Evolutionary conservation across 2,329 filamentous ascomycete species (phyloP), one percentile per base, ranked within the genome.

Genomic region (Fusarium acutatum): DNA sequence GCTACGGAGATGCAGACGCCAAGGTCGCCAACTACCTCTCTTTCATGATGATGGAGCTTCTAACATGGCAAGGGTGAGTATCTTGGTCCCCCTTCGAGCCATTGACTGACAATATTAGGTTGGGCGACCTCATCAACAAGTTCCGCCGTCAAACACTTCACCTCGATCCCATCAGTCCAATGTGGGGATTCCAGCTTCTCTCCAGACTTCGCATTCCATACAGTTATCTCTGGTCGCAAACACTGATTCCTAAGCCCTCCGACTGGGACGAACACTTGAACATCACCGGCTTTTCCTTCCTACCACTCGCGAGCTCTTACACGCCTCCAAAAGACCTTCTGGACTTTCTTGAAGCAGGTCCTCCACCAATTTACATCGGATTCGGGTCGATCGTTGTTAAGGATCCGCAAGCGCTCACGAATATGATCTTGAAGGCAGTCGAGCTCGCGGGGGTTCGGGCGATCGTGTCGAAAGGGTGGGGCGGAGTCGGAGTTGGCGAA

Each of bases 81-180:
- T 20, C 30, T 30, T 26, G 11, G 9, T 10, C 14, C 8, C 9
- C 7, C 4, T 34, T 34, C 3, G 12, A 60, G 17, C 49, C 46
- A 34, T 34, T 41, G 22, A 32, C 46, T 52, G 18, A 58, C 24
- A 32, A n/a, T 18, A 10, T 3, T 26, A 78, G 74, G 7, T 82
- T 94, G 4, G 92, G 92, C 12, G 92, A 94, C 76, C 79, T 94
- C 9, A 92, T 94, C 80, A 94, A 94, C 75, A 87, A 87, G 30
- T 93, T 93, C 76, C 87, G 92, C 35, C 87, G 88, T 64, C 86
- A 88, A 50, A 88, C 84, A 34, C 83, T 94, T 1, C 86, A 87
- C 11, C 82, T 94, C 2, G 92, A 93, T 64, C 86, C 89, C 0
- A 85, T 94, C 62, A 91, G 89, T 72, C 85, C 90, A 17, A 86